A percentile compares a stretch with the other conserved stretches of the same genome.
Evolutionary conservation across 208 protist genomes (phyloP).

Genomic region (Angomonas ambiguus): DNA sequence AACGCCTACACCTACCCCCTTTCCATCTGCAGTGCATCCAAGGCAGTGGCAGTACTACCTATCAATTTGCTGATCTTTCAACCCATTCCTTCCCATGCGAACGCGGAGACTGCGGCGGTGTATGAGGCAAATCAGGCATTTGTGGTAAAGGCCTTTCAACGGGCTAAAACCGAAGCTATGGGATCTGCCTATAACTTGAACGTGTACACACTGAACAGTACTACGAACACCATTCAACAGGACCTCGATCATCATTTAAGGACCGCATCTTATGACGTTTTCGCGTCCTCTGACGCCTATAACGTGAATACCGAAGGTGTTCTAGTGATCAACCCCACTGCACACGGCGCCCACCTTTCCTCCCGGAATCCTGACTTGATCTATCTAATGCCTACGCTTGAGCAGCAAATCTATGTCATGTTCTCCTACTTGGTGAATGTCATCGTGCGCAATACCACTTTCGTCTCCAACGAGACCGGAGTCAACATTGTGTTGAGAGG

Average conservation of each 20-base stretch:
- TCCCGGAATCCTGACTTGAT: slow-evolving; percentile 15
- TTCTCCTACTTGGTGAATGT: slow-evolving; percentile 13
- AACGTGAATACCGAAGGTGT: background rate
- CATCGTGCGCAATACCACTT: background rate
- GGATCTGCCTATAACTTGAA: background rate
- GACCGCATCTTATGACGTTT: background rate
- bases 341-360: slow-evolving; percentile 3
- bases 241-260: background rate
- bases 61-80: slow-evolving; percentile 12
- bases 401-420: slow-evolving; percentile 51
- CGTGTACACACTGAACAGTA: background rate
- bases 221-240: background rate
- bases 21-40: slow-evolving; percentile 4
- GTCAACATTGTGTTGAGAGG: slow-evolving; percentile 12
- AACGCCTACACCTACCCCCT: slow-evolving; percentile 5
- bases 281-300: background rate
- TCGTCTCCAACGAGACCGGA: background rate
- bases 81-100: background rate
- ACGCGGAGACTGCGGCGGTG: background rate
- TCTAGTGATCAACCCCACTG: slow-evolving; percentile 27
- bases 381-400: slow-evolving; percentile 31
- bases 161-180: background rate
- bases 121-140: background rate
- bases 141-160: background rate
- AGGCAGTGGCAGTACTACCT: background rate